phyloP scores from a whole-genome alignment of 1,284 basidiomycete genomes.

The Microstroma glucosiphilum region DNA sequence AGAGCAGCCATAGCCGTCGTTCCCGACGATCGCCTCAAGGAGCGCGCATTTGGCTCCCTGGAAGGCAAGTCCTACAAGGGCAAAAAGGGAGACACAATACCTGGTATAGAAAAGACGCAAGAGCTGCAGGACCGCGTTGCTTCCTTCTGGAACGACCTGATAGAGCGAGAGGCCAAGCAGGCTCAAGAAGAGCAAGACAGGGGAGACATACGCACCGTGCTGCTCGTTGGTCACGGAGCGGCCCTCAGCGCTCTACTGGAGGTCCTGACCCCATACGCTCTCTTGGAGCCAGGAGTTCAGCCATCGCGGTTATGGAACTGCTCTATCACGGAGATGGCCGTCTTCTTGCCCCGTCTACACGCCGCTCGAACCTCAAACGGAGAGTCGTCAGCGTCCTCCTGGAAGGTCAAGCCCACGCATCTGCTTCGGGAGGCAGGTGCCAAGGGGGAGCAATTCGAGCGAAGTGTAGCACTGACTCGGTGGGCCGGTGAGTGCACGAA shows the following conservation, averaged over 20 bases:
- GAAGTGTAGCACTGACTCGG: background rate
- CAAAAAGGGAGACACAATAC: conserved; percentile 32
- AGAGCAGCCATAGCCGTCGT: conserved; percentile 11
- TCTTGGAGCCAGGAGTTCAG: conserved; percentile 13
- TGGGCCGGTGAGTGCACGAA: background rate
- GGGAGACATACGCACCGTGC: conserved; percentile 21
- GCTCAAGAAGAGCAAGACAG: background rate
- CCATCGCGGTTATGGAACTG: conserved; percentile 46
- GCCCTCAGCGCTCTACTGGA: conserved; percentile 37
- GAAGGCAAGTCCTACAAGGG: conserved; percentile 35
- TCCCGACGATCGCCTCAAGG: conserved; percentile 36
- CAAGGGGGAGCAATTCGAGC: background rate
- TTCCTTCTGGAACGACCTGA: conserved; percentile 36
- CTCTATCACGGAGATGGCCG: conserved; percentile 32
- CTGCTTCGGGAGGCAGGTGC: background rate
- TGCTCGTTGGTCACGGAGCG: conserved; percentile 43
- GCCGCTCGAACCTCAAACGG: background rate
- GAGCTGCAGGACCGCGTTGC: conserved; percentile 26
- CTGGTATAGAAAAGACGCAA: conserved; percentile 35
- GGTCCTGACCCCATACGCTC: conserved; percentile 22
- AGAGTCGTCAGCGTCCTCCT: background rate
- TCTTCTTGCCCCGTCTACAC: background rate
- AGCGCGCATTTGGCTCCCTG: conserved; percentile 40
- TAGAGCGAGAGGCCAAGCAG: conserved; percentile 9
- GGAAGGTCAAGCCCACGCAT: background rate